These are phyloP conservation scores for Draba incana DNA, from an alignment of 345 rosid genomes.

Conservation along the genomic window DNA sequence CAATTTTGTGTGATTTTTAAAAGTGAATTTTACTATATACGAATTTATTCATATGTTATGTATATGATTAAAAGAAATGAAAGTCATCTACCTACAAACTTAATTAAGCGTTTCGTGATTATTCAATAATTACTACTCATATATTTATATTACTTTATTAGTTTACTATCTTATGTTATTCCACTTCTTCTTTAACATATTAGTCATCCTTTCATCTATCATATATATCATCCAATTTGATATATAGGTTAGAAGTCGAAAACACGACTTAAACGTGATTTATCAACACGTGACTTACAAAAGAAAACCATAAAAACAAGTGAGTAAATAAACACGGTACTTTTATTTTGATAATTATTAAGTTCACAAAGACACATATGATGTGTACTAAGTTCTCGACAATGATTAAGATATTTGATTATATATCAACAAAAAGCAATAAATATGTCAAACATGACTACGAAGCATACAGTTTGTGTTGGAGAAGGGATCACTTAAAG, in stretches of 20 bases:
- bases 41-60: too few species aligned
- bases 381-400: not conserved
- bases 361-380: not conserved
- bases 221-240: not conserved
- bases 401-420: not conserved
- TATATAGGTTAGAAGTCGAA: not conserved
- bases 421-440: not conserved
- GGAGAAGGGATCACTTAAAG: conserved; percentile 27
- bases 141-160: too few species aligned
- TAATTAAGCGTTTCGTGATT: too few species aligned
- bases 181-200: too few species aligned
- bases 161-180: too few species aligned
- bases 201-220: too few species aligned
- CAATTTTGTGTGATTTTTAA: too few species aligned
- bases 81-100: too few species aligned
- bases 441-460: conserved; percentile 15
- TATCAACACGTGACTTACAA: too few species aligned
- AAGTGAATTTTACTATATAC: too few species aligned
- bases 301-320: not conserved
- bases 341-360: not conserved
- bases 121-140: too few species aligned
- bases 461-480: conserved; percentile 15
- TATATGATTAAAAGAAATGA: too few species aligned
- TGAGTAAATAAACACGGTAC: not conserved
- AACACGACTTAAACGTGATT: not conserved